Evolutionary conservation across 768 basidiomycete genomes (phyloP).

Genomic region (Strobilomyces dryophilus): DNA sequence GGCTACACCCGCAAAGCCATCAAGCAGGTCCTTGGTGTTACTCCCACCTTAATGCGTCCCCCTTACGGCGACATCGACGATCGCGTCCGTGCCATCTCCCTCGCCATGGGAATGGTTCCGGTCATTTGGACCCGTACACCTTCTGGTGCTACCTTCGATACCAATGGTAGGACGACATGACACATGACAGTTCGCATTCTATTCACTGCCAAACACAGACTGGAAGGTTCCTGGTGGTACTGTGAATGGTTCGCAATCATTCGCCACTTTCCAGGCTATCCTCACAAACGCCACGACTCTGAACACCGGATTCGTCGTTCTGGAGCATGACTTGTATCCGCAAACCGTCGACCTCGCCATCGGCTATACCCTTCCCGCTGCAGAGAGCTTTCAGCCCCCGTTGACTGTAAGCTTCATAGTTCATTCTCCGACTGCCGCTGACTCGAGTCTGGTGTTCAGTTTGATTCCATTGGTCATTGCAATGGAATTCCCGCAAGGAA

Average conservation of each 20-base stretch:
- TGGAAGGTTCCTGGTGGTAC: conserved; percentile 83
- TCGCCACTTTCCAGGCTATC: conserved; percentile 68
- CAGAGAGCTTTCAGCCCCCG: conserved; percentile 57
- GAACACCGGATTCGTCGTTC: conserved; percentile 76
- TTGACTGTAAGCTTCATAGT: conserved; percentile 48
- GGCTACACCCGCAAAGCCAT: conserved; percentile 91
- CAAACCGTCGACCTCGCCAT: conserved; percentile 88
- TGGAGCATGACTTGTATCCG: conserved; percentile 82
- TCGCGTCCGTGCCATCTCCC: conserved; percentile 84
- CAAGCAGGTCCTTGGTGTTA: conserved; percentile 67
- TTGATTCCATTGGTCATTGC: conserved; percentile 79
- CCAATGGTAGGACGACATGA: conserved; percentile 48
- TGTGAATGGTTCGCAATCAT: conserved; percentile 63
- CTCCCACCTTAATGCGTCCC: conserved; percentile 74
- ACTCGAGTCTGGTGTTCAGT: conserved; percentile 30
- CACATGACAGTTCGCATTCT: background rate
- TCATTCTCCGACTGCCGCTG: background rate
- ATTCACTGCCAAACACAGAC: conserved; percentile 41
- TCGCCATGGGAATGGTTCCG: conserved; percentile 89
- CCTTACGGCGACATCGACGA: conserved; percentile 89
- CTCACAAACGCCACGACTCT: conserved; percentile 61
- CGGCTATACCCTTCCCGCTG: conserved; percentile 80
- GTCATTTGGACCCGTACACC: conserved; percentile 83
- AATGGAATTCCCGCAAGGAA: conserved; percentile 56
- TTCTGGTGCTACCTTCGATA: conserved; percentile 56